phyloP scores from a whole-genome alignment of 208 protist species.

The Zelonia costaricensis region DNA sequence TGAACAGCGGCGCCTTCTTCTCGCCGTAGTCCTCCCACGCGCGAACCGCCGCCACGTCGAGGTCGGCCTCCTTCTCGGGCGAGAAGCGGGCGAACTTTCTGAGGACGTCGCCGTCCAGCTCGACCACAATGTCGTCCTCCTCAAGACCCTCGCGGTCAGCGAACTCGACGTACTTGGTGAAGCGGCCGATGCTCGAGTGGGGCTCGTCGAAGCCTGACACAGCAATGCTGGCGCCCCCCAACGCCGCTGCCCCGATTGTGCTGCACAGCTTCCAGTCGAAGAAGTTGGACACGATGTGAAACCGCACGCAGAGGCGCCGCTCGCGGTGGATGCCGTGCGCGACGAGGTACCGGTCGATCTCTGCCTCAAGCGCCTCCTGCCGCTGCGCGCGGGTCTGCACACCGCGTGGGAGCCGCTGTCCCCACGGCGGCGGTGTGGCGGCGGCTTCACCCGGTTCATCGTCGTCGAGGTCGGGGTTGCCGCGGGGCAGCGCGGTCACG shows the following conservation, averaged over 20 bases:
- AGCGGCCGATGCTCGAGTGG: constrained; percentile 37
- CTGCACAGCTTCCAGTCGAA: constrained; percentile 31
- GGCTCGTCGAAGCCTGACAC: constrained; percentile 21
- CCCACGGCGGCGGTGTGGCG: not conserved
- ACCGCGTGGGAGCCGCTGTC: not conserved
- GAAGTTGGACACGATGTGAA: constrained; percentile 24
- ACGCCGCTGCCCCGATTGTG: constrained; percentile 24
- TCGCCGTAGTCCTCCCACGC: constrained; percentile 48
- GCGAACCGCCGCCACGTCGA: constrained; percentile 41
- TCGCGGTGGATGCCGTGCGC: constrained; percentile 2
- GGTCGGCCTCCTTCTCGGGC: constrained; percentile 15
- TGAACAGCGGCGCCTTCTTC: constrained; percentile 26
- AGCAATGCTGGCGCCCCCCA: constrained; percentile 24
- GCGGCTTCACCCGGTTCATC: not conserved
- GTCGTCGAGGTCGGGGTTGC: not conserved
- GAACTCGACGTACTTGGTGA: constrained; percentile 27
- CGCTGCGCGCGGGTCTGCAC: constrained; percentile 12
- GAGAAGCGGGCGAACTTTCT: constrained; percentile 33
- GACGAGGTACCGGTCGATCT: constrained; percentile 16
- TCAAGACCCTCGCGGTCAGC: constrained; percentile 25
- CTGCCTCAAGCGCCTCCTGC: constrained; percentile 10
- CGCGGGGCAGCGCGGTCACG: constrained; percentile 1
- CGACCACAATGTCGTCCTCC: constrained; percentile 39
- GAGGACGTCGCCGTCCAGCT: constrained; percentile 34
- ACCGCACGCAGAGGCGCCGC: constrained; percentile 10